Percentiles rank a stretch among this genome's conserved stretches.
Evolutionary conservation across 495 filamentous ascomycete species (phyloP).

Genomic region (Lasiosphaeria ovina): DNA sequence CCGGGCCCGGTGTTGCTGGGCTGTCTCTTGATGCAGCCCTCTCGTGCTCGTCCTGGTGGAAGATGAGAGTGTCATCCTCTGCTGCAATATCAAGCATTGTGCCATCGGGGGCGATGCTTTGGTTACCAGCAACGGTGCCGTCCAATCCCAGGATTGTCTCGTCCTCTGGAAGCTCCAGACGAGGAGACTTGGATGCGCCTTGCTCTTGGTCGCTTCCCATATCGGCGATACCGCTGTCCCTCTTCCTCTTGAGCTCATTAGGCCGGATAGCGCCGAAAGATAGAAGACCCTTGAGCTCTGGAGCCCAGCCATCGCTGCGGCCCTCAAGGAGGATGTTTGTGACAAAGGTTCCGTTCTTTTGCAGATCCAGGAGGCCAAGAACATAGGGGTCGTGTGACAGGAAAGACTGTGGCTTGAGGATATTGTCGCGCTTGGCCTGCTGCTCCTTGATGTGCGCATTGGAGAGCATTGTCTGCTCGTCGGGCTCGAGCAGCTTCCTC

Average conservation of each 20-base stretch:
- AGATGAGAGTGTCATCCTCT: slow-evolving; percentile 47
- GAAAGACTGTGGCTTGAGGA: slow-evolving; percentile 74
- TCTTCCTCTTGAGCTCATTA: slow-evolving; percentile 88
- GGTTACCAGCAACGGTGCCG: slow-evolving; percentile 51
- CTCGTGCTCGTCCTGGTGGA: slow-evolving; percentile 52
- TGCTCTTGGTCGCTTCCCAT: slow-evolving; percentile 65
- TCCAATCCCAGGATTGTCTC: slow-evolving; percentile 45
- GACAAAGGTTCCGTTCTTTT: slow-evolving; percentile 84
- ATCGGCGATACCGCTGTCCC: slow-evolving; percentile 83
- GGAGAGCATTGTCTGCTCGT: slow-evolving; percentile 60
- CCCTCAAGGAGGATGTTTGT: slow-evolving; percentile 74
- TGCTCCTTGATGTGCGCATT: slow-evolving; percentile 67
- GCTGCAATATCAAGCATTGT: slow-evolving; percentile 65
- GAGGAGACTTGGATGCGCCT: slow-evolving; percentile 58
- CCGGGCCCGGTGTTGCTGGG: slow-evolving; percentile 42
- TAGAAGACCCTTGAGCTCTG: slow-evolving; percentile 81
- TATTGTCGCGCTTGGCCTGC: slow-evolving; percentile 74
- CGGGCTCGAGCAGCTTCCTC: slow-evolving; percentile 68
- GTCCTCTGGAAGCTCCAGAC: slow-evolving; percentile 68
- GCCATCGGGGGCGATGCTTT: slow-evolving; percentile 47
- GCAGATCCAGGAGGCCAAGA: slow-evolving; percentile 83
- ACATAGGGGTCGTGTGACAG: slow-evolving; percentile 82
- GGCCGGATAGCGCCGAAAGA: slow-evolving; percentile 76
- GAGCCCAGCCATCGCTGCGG: slow-evolving; percentile 77
- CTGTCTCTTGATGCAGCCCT: slow-evolving; percentile 28